Percentiles rank a stretch among this genome's conserved stretches.
These are phyloP conservation scores for Candolleomyces aberdarensis DNA, from an alignment of 768 basidiomycete species.

Conservation along the genomic window DNA sequence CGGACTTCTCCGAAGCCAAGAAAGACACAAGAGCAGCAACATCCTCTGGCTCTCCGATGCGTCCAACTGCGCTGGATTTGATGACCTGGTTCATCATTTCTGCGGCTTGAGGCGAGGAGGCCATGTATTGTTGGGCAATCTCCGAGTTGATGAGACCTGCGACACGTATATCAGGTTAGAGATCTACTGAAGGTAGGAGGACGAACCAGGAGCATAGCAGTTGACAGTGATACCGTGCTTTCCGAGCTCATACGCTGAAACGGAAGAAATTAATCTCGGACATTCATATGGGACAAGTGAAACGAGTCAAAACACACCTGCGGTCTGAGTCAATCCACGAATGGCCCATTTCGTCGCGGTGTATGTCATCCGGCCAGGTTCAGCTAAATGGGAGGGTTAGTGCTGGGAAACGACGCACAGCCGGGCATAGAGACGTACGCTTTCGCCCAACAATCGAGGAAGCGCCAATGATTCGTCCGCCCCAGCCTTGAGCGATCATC, in stretches of 20 bases:
- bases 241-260: conserved; percentile 18
- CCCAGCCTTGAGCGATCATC: conserved; percentile 39
- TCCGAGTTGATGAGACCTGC: conserved; percentile 1
- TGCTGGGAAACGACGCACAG: no score
- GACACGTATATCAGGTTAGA: no score
- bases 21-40: conserved; percentile 36
- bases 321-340: conserved; percentile 37
- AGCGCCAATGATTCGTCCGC: conserved; percentile 40
- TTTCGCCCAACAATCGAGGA: conserved; percentile 33
- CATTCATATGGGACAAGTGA: no score
- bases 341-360: conserved; percentile 40
- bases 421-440: conserved; percentile 18
- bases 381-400: neutral
- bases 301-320: conserved; percentile 15
- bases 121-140: neutral
- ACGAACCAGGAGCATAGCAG: conserved; percentile 16
- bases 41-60: conserved; percentile 25
- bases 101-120: neutral
- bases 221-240: conserved; percentile 23
- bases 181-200: no score
- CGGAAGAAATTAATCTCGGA: no score
- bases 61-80: conserved; percentile 7
- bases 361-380: conserved; percentile 20
- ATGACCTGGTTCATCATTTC: conserved; percentile 2
- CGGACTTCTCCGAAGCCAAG: conserved; percentile 31